Evolutionary conservation across 2,329 filamentous ascomycete genomes (phyloP), one percentile per base, ranked within the genome.

Genomic region (Botrytis porri): DNA sequence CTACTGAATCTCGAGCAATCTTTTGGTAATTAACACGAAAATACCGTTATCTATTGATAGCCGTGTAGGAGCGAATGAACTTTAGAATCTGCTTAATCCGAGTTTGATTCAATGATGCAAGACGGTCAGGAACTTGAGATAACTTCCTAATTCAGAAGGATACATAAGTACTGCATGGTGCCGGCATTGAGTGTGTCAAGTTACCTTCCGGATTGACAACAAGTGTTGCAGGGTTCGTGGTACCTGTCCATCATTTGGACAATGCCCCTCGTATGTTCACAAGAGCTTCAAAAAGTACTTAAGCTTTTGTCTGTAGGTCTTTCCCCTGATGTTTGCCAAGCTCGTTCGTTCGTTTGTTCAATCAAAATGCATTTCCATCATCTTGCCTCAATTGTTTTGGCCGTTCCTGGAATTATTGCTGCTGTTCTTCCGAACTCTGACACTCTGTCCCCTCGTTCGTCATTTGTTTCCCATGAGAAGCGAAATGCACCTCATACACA

Each of bases 391-490:
- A 32, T 65, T 43, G 45, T 29, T 8, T 48, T 60, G 8, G 29
- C 70, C 39, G 41, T 72, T 45, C 48, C 64, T 18, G 32, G 45
- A 54, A 69, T 57, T 22, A 22, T 70, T 16, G 45, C 66, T 54
- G 66, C 48, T 29, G 60, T 45, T 54, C 43, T 64, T 64, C 67
- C 72, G 35, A 67, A 39, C 45, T 22, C 43, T 39, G 10, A 54
- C 2, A 48, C 6, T 18, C 32, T 29, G 39, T 51, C 35, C 45
- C 20, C 45, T 54, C 64, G 48, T 60, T 71, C 60, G 35, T 57
- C 65, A 37, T n/a, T 69, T 12, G 67, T 73, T 65, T 39, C 45
- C 9, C 77, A 78, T 43, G 77, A 77, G 43, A 75, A 75, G 48
- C 74, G 77, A 41, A 59, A 73, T 35, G 25, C 43, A 35, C 41